phyloP scores from a whole-genome alignment of 1,139 yeast species.

The Suhomyces kunorum region DNA sequence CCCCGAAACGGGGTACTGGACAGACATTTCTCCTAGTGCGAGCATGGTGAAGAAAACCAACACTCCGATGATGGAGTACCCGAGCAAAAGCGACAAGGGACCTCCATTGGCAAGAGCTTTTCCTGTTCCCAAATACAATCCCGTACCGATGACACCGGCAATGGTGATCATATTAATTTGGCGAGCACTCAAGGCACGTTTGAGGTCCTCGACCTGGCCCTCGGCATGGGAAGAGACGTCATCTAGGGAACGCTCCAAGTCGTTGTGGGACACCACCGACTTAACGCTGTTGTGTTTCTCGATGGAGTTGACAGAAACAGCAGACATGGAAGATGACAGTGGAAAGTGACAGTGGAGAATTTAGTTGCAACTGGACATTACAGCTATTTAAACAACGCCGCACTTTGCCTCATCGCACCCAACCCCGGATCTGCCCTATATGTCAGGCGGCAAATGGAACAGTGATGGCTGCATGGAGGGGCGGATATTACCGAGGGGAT shows the following conservation, averaged over 20 bases:
- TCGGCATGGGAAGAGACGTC: slow-evolving; percentile 11
- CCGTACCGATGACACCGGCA: slow-evolving; percentile 72
- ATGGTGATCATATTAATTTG: slow-evolving; percentile 64
- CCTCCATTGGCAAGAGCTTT: slow-evolving; percentile 62
- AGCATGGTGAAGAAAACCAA: slow-evolving; percentile 62
- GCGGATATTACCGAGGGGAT: not conserved
- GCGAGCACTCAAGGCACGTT: slow-evolving; percentile 50
- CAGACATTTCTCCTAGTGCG: slow-evolving; percentile 65
- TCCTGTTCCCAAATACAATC: slow-evolving; percentile 65
- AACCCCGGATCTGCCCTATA: too few relatives aligned
- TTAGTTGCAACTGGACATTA: not conserved
- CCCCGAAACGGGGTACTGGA: slow-evolving; percentile 62
- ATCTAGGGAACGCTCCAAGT: slow-evolving; percentile 15
- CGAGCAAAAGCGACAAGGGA: slow-evolving; percentile 60
- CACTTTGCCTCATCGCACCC: not conserved
- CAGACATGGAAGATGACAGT: slow-evolving; percentile 2
- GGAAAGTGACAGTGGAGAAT: slow-evolving; percentile 3
- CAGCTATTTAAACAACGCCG: not conserved
- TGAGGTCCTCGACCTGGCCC: slow-evolving; percentile 29
- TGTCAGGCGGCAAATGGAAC: too few relatives aligned
- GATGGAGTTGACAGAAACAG: not conserved
- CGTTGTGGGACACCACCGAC: slow-evolving; percentile 7
- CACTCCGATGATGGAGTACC: slow-evolving; percentile 59
- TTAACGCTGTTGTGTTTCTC: slow-evolving; percentile 5
- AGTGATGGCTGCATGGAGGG: not conserved